Conservation (phyloP, 1,139 yeast genomes). For the Diutina sp. region DNA sequence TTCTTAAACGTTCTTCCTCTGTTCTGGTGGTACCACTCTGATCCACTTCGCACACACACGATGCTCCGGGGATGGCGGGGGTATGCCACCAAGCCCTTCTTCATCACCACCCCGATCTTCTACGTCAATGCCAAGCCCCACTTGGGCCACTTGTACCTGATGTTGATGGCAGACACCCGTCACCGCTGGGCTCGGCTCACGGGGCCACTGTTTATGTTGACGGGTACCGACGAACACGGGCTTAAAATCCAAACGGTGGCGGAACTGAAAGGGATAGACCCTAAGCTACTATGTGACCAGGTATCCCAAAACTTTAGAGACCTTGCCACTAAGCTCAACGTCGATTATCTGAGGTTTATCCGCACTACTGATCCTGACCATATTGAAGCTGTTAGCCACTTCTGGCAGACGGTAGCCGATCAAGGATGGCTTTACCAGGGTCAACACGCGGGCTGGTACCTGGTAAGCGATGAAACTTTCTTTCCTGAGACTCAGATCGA, state of each 20-base stretch:
- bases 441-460: conserved; percentile 87
- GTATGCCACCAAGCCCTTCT: conserved; percentile 10
- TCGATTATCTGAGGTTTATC: conserved; percentile 65
- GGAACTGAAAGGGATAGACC: conserved; percentile 33
- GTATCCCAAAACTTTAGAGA: conserved; percentile 51
- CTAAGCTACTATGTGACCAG: conserved; percentile 61
- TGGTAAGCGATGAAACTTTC: conserved; percentile 88
- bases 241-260: conserved; percentile 75
- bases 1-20: too few species aligned
- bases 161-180: conserved; percentile 71
- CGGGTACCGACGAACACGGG: conserved; percentile 98
- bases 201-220: conserved; percentile 44
- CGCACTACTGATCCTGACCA: conserved; percentile 88
- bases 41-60: neutral
- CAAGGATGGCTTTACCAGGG: conserved; percentile 72
- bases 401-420: conserved; percentile 54
- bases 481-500: conserved; percentile 73
- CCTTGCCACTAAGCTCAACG: conserved; percentile 43
- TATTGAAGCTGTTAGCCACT: conserved; percentile 40
- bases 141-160: conserved; percentile 83
- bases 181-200: conserved; percentile 55
- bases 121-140: conserved; percentile 96
- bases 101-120: conserved; percentile 85
- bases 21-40: too few species aligned
- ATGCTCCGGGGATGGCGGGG: neutral